Base-by-base conservation (phyloP, 23 red algal species). In the Gracilaria gracilis region DNA sequence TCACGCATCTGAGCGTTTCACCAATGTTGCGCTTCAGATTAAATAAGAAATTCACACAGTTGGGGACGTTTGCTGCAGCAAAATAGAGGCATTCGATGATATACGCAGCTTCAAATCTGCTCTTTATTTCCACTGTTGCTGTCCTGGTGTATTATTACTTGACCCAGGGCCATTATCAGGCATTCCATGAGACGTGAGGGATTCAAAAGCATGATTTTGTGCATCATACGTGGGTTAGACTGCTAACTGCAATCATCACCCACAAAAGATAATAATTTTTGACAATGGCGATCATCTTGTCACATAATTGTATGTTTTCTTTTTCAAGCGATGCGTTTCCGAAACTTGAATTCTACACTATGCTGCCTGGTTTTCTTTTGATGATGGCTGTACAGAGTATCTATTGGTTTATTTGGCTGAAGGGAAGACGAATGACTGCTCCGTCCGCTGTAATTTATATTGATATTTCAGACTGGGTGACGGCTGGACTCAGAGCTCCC, bases 231-330 rank as follows among this genome's bases (percentile, higher is more conserved):
- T 79, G 57, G 75, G 82, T 94, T 25, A 83, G 92, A 16, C 37
- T 94, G 58, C 31, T 94, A n/a, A 87, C 78, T 20, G 92, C 92
- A 29, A 94, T 94, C 64, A 75, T 94, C 55, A 94, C 92, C 9
- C 92, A 94, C 48, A 94, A n/a, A n/a, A n/a, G n/a, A n/a, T n/a
- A 94, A 65, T 80, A 88, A 75, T 88, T 94, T 34, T 40, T 94
- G 36, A 87, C 92, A 19, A 49, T 94, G 0, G 92, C 83, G 48
- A 94, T 94, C 57, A 75, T 94, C 32, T 34, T 94, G 34, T 83
- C 74, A 75, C 92, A 86, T 14, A 88, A 94, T 24, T 94, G 92
- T 47, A 87, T 94, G 36, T 94, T 94, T 81, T 61, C 82, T 0
- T 67, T 69, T 93, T 93, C 81, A 14, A 84, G 20, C 66, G 67